Evolutionary conservation across 495 filamentous ascomycete genomes (phyloP).

Genomic region (Xylaria scruposa): DNA sequence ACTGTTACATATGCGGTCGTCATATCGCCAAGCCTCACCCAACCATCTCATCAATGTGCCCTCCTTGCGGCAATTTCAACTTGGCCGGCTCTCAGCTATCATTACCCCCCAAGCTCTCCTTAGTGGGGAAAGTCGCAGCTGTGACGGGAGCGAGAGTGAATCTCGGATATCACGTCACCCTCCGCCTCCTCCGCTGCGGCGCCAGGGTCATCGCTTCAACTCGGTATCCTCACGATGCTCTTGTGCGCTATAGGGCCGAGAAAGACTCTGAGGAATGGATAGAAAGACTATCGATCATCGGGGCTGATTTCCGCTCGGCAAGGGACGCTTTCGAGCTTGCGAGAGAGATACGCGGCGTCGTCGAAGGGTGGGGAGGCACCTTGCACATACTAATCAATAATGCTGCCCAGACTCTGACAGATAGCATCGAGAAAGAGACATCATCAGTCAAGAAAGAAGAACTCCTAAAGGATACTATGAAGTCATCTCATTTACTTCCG

Average conservation of each 20-base stretch:
- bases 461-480: slow-evolving; percentile 23
- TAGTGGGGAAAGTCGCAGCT: slow-evolving; percentile 46
- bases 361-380: slow-evolving; percentile 36
- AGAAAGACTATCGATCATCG: slow-evolving; percentile 46
- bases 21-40: slow-evolving; percentile 37
- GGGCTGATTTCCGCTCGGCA: slow-evolving; percentile 55
- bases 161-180: slow-evolving; percentile 49
- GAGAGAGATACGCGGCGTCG: slow-evolving; percentile 10
- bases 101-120: slow-evolving; percentile 42
- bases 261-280: slow-evolving; percentile 45
- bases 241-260: slow-evolving; percentile 46
- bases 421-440: slow-evolving; percentile 49
- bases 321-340: slow-evolving; percentile 54
- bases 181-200: slow-evolving; percentile 54
- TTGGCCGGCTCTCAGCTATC: slow-evolving; percentile 41
- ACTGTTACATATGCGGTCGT: slow-evolving; percentile 54
- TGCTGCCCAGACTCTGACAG: slow-evolving; percentile 57
- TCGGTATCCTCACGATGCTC: slow-evolving; percentile 54
- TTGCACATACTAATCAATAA: slow-evolving; percentile 58
- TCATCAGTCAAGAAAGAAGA: slow-evolving; percentile 41
- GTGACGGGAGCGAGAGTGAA: slow-evolving; percentile 56
- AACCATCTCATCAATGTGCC: slow-evolving; percentile 49
- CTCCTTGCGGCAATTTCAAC: slow-evolving; percentile 51
- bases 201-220: slow-evolving; percentile 57
- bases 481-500: neutral